Evolutionary conservation across 257 asterid genomes (phyloP).

Genomic region (Euphrasia confusa): DNA sequence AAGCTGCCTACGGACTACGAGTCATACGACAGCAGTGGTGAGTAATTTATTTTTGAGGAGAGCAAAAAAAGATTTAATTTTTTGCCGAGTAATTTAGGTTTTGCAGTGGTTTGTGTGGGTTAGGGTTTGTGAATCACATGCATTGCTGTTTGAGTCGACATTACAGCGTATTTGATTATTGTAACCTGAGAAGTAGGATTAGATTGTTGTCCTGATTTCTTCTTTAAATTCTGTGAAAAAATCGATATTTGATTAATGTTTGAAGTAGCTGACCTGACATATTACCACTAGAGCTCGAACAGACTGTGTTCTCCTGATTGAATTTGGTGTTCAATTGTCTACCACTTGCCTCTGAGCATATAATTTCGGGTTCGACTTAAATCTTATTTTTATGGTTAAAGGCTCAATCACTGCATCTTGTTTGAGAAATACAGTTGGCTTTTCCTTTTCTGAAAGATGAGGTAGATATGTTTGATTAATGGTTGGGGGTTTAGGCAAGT

Average conservation of each 20-base stretch:
- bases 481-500: conserved; percentile 8
- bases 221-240: conserved; percentile 1
- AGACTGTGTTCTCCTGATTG: conserved; percentile 11
- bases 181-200: conserved; percentile 2
- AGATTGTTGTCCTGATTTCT: conserved; percentile 9
- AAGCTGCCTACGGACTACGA: conserved; percentile 65
- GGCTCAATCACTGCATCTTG: conserved; percentile 5
- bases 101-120: conserved; percentile 15
- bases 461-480: conserved; percentile 11
- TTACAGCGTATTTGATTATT: neutral
- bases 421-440: neutral
- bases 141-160: conserved; percentile 19
- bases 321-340: neutral
- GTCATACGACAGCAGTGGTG: conserved; percentile 70
- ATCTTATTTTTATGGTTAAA: too few species aligned
- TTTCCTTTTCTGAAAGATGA: conserved; percentile 15
- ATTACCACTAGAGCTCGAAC: neutral
- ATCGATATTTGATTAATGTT: conserved; percentile 2
- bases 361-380: neutral
- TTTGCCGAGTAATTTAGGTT: conserved; percentile 2
- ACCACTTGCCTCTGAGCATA: conserved; percentile 5
- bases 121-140: conserved; percentile 26
- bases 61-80: neutral
- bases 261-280: neutral
- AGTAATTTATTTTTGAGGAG: conserved; percentile 21